Conservation (phyloP, 768 basidiomycete genomes). For the Vararia minispora region DNA sequence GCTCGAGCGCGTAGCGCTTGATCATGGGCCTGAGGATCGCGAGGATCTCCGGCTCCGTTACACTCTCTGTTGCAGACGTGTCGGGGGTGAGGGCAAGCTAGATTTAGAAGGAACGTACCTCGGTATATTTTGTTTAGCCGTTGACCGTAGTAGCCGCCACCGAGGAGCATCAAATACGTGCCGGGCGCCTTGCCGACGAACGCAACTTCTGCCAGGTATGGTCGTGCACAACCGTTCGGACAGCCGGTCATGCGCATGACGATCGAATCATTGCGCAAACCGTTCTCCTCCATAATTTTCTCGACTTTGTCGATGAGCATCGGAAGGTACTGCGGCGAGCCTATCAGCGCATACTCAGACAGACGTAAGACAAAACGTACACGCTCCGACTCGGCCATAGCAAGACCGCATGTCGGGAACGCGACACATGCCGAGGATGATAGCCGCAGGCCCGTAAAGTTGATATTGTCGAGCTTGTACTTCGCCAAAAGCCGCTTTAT, state of each 20-base stretch:
- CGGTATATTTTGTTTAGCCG: conserved; percentile 94
- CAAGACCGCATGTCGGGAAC: conserved; percentile 89
- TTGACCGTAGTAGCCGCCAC: conserved; percentile 91
- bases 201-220: conserved; percentile 86
- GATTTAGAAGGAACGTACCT: conserved; percentile 30
- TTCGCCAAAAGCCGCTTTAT: conserved; percentile 74
- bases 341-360: neutral
- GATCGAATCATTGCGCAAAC: conserved; percentile 87
- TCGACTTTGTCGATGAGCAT: conserved; percentile 91
- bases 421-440: conserved; percentile 95
- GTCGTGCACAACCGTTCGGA: conserved; percentile 87
- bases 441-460: conserved; percentile 66
- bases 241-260: conserved; percentile 99
- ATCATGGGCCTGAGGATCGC: conserved; percentile 89
- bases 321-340: conserved; percentile 63
- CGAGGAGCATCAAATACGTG: conserved; percentile 87
- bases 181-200: conserved; percentile 96
- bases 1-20: conserved; percentile 82
- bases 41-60: conserved; percentile 86
- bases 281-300: conserved; percentile 87
- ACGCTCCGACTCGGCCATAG: conserved; percentile 72
- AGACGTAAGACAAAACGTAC: conserved; percentile 25
- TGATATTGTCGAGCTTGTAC: conserved; percentile 85
- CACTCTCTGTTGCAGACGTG: conserved; percentile 46
- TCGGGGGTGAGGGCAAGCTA: neutral